phyloP scores from a whole-genome alignment of 202 grass and related monocot genomes.

The Panicum hallii region DNA sequence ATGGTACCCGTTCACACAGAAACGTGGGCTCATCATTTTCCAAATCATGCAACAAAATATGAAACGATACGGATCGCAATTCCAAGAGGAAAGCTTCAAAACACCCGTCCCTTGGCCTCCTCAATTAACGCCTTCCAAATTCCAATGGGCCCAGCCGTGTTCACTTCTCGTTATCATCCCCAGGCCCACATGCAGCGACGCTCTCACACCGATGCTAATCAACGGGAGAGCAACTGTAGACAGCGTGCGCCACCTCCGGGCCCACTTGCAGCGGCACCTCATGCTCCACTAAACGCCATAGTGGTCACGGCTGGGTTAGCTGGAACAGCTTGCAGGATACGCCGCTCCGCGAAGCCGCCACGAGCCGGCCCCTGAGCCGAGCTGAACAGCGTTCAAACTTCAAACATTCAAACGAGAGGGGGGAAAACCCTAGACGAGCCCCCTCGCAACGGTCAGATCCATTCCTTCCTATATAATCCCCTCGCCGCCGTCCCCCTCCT shows the following conservation, averaged over 20 bases:
- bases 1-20: neutral
- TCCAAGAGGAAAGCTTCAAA: constrained; percentile 19
- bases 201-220: neutral
- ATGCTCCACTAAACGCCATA: neutral
- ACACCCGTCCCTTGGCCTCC: neutral
- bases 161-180: neutral
- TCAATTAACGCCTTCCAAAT: constrained; percentile 36
- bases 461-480: constrained; percentile 52
- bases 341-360: constrained; percentile 28
- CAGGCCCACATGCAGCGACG: constrained; percentile 42
- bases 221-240: neutral
- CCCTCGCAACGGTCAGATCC: constrained; percentile 56
- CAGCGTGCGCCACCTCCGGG: neutral
- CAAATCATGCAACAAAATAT: neutral
- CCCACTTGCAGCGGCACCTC: constrained; percentile 24
- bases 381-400: constrained; percentile 53
- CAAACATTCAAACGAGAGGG: constrained; percentile 55
- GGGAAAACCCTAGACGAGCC: constrained; percentile 42
- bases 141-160: neutral
- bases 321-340: constrained; percentile 15
- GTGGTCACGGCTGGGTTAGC: neutral
- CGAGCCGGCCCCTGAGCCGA: neutral
- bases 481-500: constrained; percentile 6
- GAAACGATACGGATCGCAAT: neutral
- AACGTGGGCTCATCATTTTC: neutral